Conservation (phyloP, 1,139 yeast species). For the Candida mesenterica region DNA sequence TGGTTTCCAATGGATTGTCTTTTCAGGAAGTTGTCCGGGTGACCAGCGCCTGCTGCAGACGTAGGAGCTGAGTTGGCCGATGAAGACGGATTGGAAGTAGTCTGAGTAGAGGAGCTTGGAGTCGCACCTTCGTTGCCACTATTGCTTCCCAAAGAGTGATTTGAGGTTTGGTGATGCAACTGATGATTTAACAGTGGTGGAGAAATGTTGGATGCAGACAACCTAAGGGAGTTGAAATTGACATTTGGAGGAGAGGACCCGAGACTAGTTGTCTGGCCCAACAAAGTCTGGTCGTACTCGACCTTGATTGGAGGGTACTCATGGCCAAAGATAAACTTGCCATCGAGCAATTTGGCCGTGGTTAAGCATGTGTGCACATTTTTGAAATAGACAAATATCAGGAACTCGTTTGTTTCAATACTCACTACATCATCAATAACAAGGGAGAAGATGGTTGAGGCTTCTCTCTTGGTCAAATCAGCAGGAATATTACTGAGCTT, state of each 20-base stretch:
- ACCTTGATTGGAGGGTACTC: constrained; percentile 52
- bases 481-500: constrained; percentile 63
- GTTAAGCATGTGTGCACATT: constrained; percentile 64
- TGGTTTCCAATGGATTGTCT: constrained; percentile 56
- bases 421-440: constrained; percentile 66
- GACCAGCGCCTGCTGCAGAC: background rate
- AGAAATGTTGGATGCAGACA: constrained; percentile 29
- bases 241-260: constrained; percentile 12
- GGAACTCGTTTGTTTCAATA: constrained; percentile 55
- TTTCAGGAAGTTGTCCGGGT: constrained; percentile 32
- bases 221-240: constrained; percentile 27
- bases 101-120: constrained; percentile 7
- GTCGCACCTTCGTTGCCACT: constrained; percentile 5
- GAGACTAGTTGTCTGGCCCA: constrained; percentile 18
- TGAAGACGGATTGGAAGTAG: no score
- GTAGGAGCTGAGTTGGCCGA: background rate
- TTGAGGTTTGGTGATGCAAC: constrained; percentile 13
- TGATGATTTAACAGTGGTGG: constrained; percentile 25
- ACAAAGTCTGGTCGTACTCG: constrained; percentile 35
- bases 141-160: constrained; percentile 6
- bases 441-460: constrained; percentile 72
- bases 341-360: constrained; percentile 70
- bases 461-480: constrained; percentile 75
- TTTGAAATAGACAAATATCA: constrained; percentile 63
- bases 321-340: constrained; percentile 61